Conservation (phyloP, 73 alveolate species). For the Effrenium voratum region DNA sequence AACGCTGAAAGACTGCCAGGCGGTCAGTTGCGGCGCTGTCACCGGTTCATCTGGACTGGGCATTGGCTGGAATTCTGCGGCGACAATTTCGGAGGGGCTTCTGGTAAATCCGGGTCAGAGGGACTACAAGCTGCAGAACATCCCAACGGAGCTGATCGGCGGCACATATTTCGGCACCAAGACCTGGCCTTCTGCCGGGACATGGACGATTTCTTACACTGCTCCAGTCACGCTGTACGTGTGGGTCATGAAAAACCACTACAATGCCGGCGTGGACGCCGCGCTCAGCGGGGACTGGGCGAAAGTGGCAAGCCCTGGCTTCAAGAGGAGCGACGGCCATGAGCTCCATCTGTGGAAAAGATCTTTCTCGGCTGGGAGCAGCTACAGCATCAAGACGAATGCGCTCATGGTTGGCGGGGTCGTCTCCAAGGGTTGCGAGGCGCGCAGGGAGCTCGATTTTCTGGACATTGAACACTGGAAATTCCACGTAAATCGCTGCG, state of each 20-base stretch:
- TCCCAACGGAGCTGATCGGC: neutral
- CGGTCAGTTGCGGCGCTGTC: neutral
- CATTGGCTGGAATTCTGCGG: neutral
- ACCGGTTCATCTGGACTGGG: conserved; percentile 10
- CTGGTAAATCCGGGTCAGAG: neutral
- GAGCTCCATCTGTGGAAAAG: neutral
- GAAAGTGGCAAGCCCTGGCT: neutral
- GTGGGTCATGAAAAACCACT: neutral
- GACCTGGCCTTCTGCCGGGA: neutral
- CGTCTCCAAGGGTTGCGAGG: conserved; percentile 15
- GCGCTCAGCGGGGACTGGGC: neutral
- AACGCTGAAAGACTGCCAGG: neutral
- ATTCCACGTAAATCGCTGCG: neutral
- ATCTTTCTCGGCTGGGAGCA: neutral
- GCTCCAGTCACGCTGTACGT: conserved; percentile 6
- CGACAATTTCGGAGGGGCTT: neutral
- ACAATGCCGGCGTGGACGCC: conserved; percentile 4
- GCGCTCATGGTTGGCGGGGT: conserved; percentile 6
- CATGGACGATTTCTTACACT: neutral
- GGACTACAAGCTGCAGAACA: neutral
- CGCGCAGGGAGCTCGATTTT: neutral
- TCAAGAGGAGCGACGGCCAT: conserved; percentile 1
- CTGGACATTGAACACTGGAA: neutral
- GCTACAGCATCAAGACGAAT: neutral
- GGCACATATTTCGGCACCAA: neutral